These are phyloP conservation scores for Sporothrix inflata DNA, from an alignment of 2,329 filamentous ascomycete species.

Conservation along the genomic window DNA sequence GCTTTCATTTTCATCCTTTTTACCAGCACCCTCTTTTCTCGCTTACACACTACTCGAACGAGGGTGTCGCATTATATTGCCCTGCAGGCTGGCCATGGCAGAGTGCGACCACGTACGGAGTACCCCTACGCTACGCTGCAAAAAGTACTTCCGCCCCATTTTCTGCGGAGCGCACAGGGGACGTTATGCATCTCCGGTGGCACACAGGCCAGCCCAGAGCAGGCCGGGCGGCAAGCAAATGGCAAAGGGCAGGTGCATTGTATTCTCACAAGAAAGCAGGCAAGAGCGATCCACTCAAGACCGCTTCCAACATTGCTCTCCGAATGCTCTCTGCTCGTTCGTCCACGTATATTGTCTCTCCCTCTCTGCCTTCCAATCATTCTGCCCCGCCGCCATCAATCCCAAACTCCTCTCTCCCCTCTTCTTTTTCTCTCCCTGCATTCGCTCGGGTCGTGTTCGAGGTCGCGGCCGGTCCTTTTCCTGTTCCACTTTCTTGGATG, in stretches of 20 bases:
- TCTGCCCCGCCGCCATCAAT: conserved; percentile 30
- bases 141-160: conserved; percentile 6
- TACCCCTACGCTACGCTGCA: background rate
- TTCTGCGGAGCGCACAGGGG: background rate
- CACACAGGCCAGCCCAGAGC: conserved; percentile 11
- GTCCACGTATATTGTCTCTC: conserved; percentile 22
- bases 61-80: background rate
- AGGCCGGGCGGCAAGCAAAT: conserved; percentile 16
- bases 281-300: background rate
- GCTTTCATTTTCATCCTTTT: background rate
- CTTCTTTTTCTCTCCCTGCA: conserved; percentile 29
- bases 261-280: background rate
- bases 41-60: conserved; percentile 4
- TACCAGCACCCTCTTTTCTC: background rate
- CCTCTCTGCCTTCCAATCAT: conserved; percentile 26
- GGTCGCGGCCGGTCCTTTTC: conserved; percentile 24
- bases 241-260: background rate
- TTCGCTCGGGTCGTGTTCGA: conserved; percentile 28
- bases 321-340: background rate
- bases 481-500: conserved; percentile 15
- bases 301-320: background rate
- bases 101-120: conserved; percentile 12
- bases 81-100: background rate
- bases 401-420: conserved; percentile 27
- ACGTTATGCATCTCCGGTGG: conserved; percentile 13